phyloP scores from a whole-genome alignment of 2,329 filamentous ascomycete species.

The Arthrobotrys iridis region DNA sequence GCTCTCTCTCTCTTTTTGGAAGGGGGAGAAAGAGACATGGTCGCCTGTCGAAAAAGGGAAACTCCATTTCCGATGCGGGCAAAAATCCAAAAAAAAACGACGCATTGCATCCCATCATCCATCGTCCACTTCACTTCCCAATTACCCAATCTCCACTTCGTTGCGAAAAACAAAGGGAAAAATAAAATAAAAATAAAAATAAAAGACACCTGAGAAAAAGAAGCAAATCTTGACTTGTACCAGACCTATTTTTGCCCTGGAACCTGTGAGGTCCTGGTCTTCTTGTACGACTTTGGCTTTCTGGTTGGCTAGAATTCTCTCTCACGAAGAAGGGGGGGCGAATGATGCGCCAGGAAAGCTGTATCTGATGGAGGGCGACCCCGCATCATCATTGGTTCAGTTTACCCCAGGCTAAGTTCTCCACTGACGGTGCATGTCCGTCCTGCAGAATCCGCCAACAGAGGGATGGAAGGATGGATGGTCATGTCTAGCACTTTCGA shows the following conservation, averaged over 20 bases:
- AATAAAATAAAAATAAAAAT: too few species aligned
- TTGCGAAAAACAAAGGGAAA: too few species aligned
- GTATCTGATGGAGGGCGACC: slow-evolving; percentile 37
- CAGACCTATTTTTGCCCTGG: slow-evolving; percentile 53
- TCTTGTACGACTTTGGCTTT: too few species aligned
- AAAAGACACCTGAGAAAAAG: slow-evolving; percentile 7
- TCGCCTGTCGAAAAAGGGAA: neutral
- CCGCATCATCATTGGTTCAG: slow-evolving; percentile 45
- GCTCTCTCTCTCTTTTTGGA: neutral
- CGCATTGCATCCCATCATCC: slow-evolving; percentile 19
- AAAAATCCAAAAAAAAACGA: neutral
- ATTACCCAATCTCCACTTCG: slow-evolving; percentile 16
- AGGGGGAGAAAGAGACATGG: too few species aligned
- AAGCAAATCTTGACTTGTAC: slow-evolving; percentile 31
- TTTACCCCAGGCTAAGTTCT: too few species aligned
- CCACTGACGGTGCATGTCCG: too few species aligned
- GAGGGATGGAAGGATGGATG: slow-evolving; percentile 3
- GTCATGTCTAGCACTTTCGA: slow-evolving; percentile 31
- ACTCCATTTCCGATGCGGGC: too few species aligned
- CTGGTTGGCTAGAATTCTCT: slow-evolving; percentile 43
- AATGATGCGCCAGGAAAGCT: slow-evolving; percentile 21
- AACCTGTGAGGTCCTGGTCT: too few species aligned
- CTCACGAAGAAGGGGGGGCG: slow-evolving; percentile 15
- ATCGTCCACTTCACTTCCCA: slow-evolving; percentile 28
- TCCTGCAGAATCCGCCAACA: slow-evolving; percentile 35